These are phyloP conservation scores for Podochytrium sp. DNA, from an alignment of 192 early-diverging fungal genomes.

Conservation along the genomic window DNA sequence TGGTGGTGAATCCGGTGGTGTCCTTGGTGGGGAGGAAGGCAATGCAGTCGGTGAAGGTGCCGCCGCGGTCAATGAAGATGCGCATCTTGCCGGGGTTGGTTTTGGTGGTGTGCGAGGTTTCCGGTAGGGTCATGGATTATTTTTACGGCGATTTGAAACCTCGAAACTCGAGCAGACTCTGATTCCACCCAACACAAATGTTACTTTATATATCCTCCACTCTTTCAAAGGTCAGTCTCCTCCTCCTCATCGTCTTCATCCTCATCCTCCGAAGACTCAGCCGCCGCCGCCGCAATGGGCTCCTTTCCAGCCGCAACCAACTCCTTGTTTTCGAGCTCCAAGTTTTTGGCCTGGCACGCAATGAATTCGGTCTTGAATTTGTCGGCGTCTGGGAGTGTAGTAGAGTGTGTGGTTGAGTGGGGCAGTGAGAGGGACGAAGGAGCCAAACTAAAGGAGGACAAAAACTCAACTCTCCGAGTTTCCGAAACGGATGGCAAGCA, in stretches of 20 bases:
- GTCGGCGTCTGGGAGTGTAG: slow-evolving; percentile 68
- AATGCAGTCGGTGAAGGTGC: slow-evolving; percentile 97
- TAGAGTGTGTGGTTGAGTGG: neutral
- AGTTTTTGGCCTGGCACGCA: slow-evolving; percentile 64
- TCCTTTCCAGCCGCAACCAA: slow-evolving; percentile 7
- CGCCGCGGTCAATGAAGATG: slow-evolving; percentile 91
- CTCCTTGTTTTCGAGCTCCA: slow-evolving; percentile 39
- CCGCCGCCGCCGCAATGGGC: slow-evolving; percentile 8
- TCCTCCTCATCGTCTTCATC: slow-evolving; percentile 21
- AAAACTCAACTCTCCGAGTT: slow-evolving; percentile 80
- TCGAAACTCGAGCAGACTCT: neutral
- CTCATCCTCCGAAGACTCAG: slow-evolving; percentile 15
- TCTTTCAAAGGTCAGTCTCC: slow-evolving; percentile 25
- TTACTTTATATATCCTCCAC: neutral
- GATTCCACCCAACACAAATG: neutral
- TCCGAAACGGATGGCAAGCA: slow-evolving; percentile 94
- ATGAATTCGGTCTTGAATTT: slow-evolving; percentile 91
- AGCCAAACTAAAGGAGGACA: neutral
- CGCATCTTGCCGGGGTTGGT: neutral
- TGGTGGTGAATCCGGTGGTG: slow-evolving; percentile 39
- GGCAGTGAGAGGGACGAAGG: too few species aligned
- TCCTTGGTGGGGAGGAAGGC: slow-evolving; percentile 65
- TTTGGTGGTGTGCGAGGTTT: neutral
- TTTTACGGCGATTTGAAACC: neutral
- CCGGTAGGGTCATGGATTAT: neutral